phyloP scores from a whole-genome alignment of 306 rosid species.

The peach (Prunus persica) region Prunus_persica_NCBIv2 NC_034012.1:6073501-6074000 shows the following conservation, averaged over 20 bases:
- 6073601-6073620: conserved; percentile 58
- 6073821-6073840: not conserved
- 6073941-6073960: conserved; percentile 19
- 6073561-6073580: conserved; percentile 88
- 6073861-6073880: conserved; percentile 15
- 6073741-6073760: not conserved
- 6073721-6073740: not conserved
- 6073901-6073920: conserved; percentile 27
- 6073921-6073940: conserved; percentile 22
- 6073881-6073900: conserved; percentile 22
- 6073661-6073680: conserved; percentile 93
- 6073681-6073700: conserved; percentile 85
- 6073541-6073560: conserved; percentile 90
- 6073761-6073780: not conserved
- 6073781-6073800: not conserved
- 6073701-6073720: not conserved
- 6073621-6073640: conserved; percentile 88
- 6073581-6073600: conserved; percentile 68
- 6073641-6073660: conserved; percentile 84
- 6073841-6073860: conserved; percentile 8
- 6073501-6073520: not conserved
- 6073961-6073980: conserved; percentile 24
- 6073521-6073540: conserved; percentile 94
- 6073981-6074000: conserved; percentile 25
- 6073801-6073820: too few relatives aligned